A percentile compares a stretch with the other conserved stretches of the same genome.
These are phyloP conservation scores for Cymodocea nodosa DNA, from an alignment of 116 monocot species.

Conservation along the genomic window DNA sequence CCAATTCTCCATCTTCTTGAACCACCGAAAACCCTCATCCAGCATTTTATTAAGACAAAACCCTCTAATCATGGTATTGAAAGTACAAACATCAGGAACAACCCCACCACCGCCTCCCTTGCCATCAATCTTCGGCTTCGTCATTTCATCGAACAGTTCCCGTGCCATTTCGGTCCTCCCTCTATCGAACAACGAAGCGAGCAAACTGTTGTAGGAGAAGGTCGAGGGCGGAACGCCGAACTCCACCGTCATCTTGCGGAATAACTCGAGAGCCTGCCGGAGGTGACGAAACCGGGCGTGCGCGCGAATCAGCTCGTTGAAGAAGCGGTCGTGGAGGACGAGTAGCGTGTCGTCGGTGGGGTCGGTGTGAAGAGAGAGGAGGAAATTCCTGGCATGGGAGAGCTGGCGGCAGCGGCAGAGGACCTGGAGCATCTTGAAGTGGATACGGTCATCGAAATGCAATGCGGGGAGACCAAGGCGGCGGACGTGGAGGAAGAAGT, in stretches of 20 bases:
- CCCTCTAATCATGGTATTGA: constrained; percentile 70
- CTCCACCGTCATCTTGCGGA: constrained; percentile 28
- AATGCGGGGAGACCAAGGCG: neutral
- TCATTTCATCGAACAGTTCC: constrained; percentile 41
- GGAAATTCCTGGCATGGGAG: constrained; percentile 32
- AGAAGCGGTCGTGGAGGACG: constrained; percentile 39
- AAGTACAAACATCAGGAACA: constrained; percentile 44
- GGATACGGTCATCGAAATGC: constrained; percentile 9
- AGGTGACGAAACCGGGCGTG: constrained; percentile 24
- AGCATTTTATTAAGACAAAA: constrained; percentile 45
- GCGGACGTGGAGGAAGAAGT: constrained; percentile 16
- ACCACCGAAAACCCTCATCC: constrained; percentile 36
- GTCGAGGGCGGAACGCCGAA: constrained; percentile 31
- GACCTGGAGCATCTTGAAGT: constrained; percentile 35
- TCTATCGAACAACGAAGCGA: constrained; percentile 39
- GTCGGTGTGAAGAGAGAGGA: constrained; percentile 39
- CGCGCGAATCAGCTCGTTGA: constrained; percentile 62
- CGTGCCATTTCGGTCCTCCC: constrained; percentile 40
- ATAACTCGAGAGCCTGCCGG: constrained; percentile 27
- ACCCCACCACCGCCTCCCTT: neutral
- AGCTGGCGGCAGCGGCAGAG: constrained; percentile 48
- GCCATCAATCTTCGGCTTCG: neutral
- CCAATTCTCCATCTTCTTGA: constrained; percentile 31
- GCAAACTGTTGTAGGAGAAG: constrained; percentile 65
- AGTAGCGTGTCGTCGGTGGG: neutral